Evolutionary conservation across 2,329 filamentous ascomycete species (phyloP).

Genomic region (Penicillium sp.): DNA sequence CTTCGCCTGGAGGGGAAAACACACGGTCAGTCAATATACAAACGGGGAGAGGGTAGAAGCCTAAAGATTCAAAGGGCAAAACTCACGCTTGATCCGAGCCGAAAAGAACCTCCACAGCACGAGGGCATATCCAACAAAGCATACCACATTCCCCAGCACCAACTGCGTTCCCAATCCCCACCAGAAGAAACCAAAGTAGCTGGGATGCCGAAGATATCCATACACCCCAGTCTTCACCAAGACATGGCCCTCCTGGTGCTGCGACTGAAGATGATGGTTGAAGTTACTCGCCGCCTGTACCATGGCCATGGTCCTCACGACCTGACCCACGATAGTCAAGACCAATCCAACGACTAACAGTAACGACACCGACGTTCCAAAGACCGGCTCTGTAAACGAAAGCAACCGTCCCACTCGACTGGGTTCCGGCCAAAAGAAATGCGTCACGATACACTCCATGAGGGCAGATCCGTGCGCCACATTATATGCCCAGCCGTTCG

Average conservation of each 20-base stretch:
- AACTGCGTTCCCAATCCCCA: constrained; percentile 96
- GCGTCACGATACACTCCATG: constrained; percentile 65
- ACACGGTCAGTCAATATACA: constrained; percentile 11
- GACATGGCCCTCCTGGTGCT: constrained; percentile 69
- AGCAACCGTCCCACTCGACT: constrained; percentile 43
- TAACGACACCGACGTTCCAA: constrained; percentile 26
- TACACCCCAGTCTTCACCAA: constrained; percentile 88
- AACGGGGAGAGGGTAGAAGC: neutral
- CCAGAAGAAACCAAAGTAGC: constrained; percentile 98
- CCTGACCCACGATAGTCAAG: constrained; percentile 72
- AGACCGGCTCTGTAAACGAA: constrained; percentile 48
- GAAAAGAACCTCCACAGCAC: constrained; percentile 88
- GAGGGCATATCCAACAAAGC: constrained; percentile 71
- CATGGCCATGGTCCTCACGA: constrained; percentile 82
- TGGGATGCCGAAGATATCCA: constrained; percentile 74
- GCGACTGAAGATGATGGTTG: constrained; percentile 79
- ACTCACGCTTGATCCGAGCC: constrained; percentile 66
- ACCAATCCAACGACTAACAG: constrained; percentile 61
- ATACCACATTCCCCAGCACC: constrained; percentile 81
- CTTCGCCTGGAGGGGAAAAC: constrained; percentile 63
- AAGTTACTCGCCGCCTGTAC: constrained; percentile 85
- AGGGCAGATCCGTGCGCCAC: constrained; percentile 77
- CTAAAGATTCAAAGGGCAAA: neutral
- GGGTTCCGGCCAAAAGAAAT: constrained; percentile 29
- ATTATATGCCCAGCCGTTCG: constrained; percentile 83